Evolutionary conservation across 345 rosid species (phyloP), one percentile per base, ranked within the genome.

Genomic region (Pistacia vera): DNA sequence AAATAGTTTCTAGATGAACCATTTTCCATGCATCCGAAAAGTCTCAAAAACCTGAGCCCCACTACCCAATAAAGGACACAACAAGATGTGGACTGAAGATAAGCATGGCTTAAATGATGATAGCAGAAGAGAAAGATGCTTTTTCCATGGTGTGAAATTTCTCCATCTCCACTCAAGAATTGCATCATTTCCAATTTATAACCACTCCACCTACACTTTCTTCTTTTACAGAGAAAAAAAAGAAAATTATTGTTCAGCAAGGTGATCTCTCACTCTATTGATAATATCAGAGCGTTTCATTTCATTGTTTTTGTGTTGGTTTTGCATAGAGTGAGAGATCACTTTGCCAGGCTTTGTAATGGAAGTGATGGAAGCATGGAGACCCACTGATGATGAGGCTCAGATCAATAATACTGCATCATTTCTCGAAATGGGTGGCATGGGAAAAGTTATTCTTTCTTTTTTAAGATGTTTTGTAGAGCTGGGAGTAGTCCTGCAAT

Each of bases 401-500:
- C 33, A 5, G 25, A 11, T 10, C 59, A 8, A 38, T 12, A 12
- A 22, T 44, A 41, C 8, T 44, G 70, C 49, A 10, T 55, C 33
- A 30, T 30, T 41, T 35, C 17, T 66, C 3, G 73, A 55, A 44
- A 72, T 44, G 66, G 74, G 67, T 8, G 71, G 73, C 22, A 22
- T 61, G 11, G 67, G 72, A n/a, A 56, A 71, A 16, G 0, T 38
- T 25, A 0, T 75, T 65, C 11, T 17, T 9, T 38, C 0, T 41
- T 44, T 49, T 18, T 14, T 57, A 4, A 8, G 2, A 9, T 0
- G 6, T 1, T 8, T 3, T 48, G 18, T 2, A 71, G 76, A 79
- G 76, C 70, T 75, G 79, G 65, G 58, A 75, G 79, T 12, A 14
- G 78, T 70, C 64, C 72, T 70, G 61, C 82, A 75, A 64, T 4